Conservation (phyloP, 75 land plant species). For the Picea glauca region DNA sequence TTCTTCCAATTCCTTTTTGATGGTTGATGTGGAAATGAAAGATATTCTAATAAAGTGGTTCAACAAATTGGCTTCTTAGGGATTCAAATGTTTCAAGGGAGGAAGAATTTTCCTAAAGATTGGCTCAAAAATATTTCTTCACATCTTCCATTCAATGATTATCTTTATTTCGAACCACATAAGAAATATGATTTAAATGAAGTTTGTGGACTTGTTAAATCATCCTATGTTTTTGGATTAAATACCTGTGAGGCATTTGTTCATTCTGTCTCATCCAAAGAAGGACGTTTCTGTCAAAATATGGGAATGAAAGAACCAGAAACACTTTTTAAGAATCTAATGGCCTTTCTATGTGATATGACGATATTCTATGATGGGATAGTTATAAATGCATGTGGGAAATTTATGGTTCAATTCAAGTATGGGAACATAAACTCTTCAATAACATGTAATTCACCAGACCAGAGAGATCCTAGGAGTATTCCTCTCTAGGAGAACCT, state of each 20-base stretch:
- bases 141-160: slow-evolving; percentile 19
- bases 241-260: too few species aligned
- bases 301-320: slow-evolving; percentile 49
- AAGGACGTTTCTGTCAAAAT: too few species aligned
- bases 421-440: slow-evolving; percentile 37
- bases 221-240: too few species aligned
- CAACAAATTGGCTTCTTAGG: slow-evolving; percentile 88
- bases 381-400: slow-evolving; percentile 70
- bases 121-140: slow-evolving; percentile 32
- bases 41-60: slow-evolving; percentile 54
- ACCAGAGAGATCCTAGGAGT: slow-evolving; percentile 7
- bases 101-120: slow-evolving; percentile 38
- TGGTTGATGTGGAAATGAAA: slow-evolving; percentile 76
- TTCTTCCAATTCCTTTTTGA: too few species aligned
- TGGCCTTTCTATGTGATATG: slow-evolving; percentile 86
- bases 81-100: slow-evolving; percentile 50
- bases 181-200: slow-evolving; percentile 25
- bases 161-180: background rate
- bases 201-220: slow-evolving; percentile 50
- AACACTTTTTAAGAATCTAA: slow-evolving; percentile 72
- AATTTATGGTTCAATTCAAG: slow-evolving; percentile 64
- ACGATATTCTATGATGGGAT: slow-evolving; percentile 82
- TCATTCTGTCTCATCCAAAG: too few species aligned
- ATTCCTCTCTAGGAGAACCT: slow-evolving; percentile 74
- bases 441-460: background rate